Evolutionary conservation across 495 filamentous ascomycete genomes (phyloP).

Genomic region (Neurospora tetrasperma): DNA sequence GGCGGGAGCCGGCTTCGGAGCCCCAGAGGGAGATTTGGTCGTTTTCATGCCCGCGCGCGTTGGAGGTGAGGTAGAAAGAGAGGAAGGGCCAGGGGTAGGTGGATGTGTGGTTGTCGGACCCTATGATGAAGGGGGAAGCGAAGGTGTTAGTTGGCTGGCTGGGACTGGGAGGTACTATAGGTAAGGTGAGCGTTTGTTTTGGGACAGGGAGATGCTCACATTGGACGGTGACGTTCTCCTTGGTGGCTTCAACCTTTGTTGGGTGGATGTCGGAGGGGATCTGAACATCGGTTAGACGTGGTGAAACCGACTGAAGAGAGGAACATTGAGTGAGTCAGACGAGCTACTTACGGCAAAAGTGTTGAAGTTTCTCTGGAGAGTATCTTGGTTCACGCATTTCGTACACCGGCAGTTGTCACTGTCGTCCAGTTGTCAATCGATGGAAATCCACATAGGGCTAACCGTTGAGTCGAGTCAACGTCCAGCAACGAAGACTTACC

Average conservation of each 20-base stretch:
- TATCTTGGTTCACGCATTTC: constrained; percentile 65
- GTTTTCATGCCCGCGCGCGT: constrained; percentile 1
- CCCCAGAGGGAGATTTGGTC: constrained; percentile 6
- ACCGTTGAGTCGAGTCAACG: background rate
- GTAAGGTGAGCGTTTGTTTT: background rate
- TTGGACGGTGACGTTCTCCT: constrained; percentile 28
- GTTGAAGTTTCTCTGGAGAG: constrained; percentile 61
- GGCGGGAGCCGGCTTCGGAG: constrained; percentile 22
- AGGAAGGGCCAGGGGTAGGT: constrained; percentile 44
- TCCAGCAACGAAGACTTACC: constrained; percentile 19
- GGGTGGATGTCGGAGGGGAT: constrained; percentile 45
- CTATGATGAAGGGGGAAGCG: constrained; percentile 3
- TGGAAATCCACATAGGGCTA: background rate
- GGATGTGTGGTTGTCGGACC: constrained; percentile 45
- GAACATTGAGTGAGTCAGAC: background rate
- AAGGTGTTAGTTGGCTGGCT: background rate
- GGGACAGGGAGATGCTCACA: constrained; percentile 22
- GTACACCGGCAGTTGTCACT: constrained; percentile 79
- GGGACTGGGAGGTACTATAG: background rate
- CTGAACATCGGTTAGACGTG: constrained; percentile 14
- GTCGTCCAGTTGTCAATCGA: background rate
- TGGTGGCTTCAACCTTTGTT: constrained; percentile 16
- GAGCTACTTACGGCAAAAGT: constrained; percentile 43
- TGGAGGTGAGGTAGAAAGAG: constrained; percentile 30
- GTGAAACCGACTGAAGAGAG: background rate